Evolutionary conservation across 2,329 filamentous ascomycete genomes (phyloP).

Genomic region (Venturia nashicola): DNA sequence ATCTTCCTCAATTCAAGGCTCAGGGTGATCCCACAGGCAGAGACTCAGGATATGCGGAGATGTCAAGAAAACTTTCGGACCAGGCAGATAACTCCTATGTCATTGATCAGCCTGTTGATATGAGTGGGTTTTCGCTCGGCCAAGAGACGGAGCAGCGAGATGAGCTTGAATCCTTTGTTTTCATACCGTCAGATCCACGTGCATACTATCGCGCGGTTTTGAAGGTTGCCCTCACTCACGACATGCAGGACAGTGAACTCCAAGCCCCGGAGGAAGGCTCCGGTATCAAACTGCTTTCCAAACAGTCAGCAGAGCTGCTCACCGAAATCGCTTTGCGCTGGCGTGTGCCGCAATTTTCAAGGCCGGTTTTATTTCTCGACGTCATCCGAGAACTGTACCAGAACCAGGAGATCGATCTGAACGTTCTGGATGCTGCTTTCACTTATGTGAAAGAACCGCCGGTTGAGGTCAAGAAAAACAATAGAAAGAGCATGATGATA

Average conservation of each 20-base stretch:
- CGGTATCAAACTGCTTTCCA: conserved; percentile 49
- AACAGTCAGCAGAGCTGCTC: conserved; percentile 68
- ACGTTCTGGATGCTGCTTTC: conserved; percentile 75
- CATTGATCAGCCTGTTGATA: conserved; percentile 56
- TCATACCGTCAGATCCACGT: conserved; percentile 75
- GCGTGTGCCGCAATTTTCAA: conserved; percentile 75
- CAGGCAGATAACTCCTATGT: conserved; percentile 30
- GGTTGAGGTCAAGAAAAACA: conserved; percentile 48
- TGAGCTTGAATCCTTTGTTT: conserved; percentile 54
- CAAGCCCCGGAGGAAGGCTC: conserved; percentile 35
- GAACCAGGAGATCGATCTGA: conserved; percentile 67
- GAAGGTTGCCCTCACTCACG: conserved; percentile 57
- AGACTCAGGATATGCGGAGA: conserved; percentile 31
- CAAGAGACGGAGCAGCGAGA: conserved; percentile 32
- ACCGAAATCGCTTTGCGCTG: conserved; percentile 78
- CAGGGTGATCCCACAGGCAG: conserved; percentile 25
- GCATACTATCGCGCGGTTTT: conserved; percentile 74
- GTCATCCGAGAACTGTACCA: conserved; percentile 75
- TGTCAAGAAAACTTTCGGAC: conserved; percentile 33
- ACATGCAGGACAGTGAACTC: conserved; percentile 41
- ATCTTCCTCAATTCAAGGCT: conserved; percentile 45
- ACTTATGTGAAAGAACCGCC: conserved; percentile 65
- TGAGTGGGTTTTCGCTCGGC: conserved; percentile 46
- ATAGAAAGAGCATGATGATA: conserved; percentile 35
- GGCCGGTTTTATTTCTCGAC: conserved; percentile 72